A percentile compares a stretch with the other conserved stretches of the same genome.
Evolutionary conservation across 768 basidiomycete species (phyloP).

Genomic region (Kwoniella heveanensis): DNA sequence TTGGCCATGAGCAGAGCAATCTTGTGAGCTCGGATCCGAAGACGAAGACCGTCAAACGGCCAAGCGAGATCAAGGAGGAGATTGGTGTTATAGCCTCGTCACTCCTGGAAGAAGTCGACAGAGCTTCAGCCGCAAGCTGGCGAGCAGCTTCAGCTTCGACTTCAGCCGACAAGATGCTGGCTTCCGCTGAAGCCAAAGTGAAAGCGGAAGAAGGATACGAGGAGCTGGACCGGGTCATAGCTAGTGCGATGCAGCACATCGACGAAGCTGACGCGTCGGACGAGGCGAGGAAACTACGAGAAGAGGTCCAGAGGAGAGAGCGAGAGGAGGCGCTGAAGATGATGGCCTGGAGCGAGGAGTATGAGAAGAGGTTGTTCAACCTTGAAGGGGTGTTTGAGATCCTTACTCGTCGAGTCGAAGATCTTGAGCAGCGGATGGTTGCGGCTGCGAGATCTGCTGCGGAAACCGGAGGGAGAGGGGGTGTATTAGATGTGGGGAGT

Average conservation of each 20-base stretch:
- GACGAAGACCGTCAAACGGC: too few relatives aligned
- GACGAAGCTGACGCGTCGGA: not conserved
- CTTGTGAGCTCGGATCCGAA: too few relatives aligned
- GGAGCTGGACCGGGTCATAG: not conserved
- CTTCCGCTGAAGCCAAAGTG: not conserved
- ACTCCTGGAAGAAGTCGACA: not conserved
- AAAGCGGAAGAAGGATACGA: not conserved
- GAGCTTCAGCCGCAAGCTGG: not conserved
- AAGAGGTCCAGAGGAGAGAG: not conserved
- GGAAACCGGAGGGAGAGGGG: not conserved
- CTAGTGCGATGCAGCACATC: not conserved
- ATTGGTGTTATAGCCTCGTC: conserved; percentile 2
- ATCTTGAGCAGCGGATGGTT: not conserved
- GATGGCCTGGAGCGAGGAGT: not conserved
- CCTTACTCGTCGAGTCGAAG: not conserved
- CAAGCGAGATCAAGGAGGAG: too few relatives aligned
- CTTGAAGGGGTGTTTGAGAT: conserved; percentile 4
- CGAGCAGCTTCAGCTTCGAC: not conserved
- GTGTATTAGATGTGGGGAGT: not conserved
- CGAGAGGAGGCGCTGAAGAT: not conserved
- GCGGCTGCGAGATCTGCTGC: not conserved
- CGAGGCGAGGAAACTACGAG: not conserved
- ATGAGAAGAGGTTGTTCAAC: conserved; percentile 9
- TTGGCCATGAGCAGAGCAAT: too few relatives aligned
- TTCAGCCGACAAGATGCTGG: not conserved